phyloP scores from a whole-genome alignment of 257 asterid genomes.

The Sherardia arvensis region DNA sequence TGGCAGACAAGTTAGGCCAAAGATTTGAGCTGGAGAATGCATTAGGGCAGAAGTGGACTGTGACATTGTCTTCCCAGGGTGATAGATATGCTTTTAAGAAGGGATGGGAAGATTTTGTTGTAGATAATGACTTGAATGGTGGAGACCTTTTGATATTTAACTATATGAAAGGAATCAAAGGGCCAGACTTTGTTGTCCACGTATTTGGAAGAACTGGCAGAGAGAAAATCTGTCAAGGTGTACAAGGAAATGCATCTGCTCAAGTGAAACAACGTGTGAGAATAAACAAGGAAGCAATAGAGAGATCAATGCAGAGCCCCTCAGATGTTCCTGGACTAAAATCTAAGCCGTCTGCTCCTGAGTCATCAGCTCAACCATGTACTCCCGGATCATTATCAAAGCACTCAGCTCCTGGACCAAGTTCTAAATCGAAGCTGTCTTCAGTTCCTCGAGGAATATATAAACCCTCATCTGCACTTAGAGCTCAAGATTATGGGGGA shows the following conservation, averaged over 20 bases:
- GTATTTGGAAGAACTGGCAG: constrained; percentile 33
- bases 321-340: constrained; percentile 11
- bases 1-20: constrained; percentile 24
- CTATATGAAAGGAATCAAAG: constrained; percentile 15
- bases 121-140: constrained; percentile 25
- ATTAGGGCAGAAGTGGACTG: constrained; percentile 32
- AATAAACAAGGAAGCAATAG: constrained; percentile 4
- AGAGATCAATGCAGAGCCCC: constrained; percentile 14
- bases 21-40: constrained; percentile 44
- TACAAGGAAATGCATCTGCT: constrained; percentile 5
- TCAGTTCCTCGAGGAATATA: constrained; percentile 1
- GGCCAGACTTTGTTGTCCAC: constrained; percentile 38
- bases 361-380: neutral
- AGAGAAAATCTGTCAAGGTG: constrained; percentile 20
- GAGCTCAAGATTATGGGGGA: constrained; percentile 6
- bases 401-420: neutral
- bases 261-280: constrained; percentile 10
- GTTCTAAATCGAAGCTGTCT: neutral
- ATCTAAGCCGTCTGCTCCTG: constrained; percentile 3
- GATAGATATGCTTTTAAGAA: constrained; percentile 33
- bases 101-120: constrained; percentile 54
- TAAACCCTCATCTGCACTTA: neutral
- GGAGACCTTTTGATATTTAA: constrained; percentile 40
- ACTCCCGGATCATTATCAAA: constrained; percentile 12
- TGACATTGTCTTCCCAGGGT: constrained; percentile 21